Evolutionary conservation across 2,329 filamentous ascomycete species (phyloP).

Genomic region (Trichocomaceae sp.): DNA sequence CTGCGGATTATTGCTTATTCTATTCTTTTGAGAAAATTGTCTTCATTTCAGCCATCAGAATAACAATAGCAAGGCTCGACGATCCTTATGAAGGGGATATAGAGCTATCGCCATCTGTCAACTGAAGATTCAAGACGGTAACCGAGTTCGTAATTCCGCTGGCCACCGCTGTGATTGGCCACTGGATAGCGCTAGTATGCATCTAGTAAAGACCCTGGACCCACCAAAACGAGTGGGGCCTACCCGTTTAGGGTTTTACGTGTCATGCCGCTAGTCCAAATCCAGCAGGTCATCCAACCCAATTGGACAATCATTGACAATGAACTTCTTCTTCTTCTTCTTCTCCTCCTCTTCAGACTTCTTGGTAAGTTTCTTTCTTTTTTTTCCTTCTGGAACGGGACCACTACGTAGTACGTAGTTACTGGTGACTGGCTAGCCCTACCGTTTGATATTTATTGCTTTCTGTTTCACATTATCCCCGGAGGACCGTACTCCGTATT

Average conservation of each 20-base stretch:
- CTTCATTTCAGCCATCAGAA: too few relatives aligned
- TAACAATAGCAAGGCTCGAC: too few relatives aligned
- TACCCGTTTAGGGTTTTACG: background rate
- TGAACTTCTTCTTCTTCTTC: background rate
- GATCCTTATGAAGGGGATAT: too few relatives aligned
- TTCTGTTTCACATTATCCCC: background rate
- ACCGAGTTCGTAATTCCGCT: too few relatives aligned
- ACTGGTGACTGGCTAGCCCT: background rate
- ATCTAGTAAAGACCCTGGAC: background rate
- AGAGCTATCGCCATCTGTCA: too few relatives aligned
- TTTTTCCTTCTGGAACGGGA: background rate
- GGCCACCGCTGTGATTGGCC: background rate
- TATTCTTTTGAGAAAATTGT: too few relatives aligned
- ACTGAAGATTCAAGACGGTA: too few relatives aligned
- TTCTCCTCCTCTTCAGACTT: background rate
- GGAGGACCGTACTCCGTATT: background rate
- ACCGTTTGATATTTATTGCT: background rate
- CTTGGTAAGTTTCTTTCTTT: background rate
- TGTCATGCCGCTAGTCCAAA: background rate
- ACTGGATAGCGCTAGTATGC: background rate
- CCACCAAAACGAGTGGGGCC: background rate
- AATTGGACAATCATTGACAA: too few relatives aligned
- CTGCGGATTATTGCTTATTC: too few relatives aligned
- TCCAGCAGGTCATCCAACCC: background rate
- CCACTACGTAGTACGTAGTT: too few relatives aligned